Conservation (phyloP, 148 eudicot species). For the Tetragonia tetragonoides region DNA sequence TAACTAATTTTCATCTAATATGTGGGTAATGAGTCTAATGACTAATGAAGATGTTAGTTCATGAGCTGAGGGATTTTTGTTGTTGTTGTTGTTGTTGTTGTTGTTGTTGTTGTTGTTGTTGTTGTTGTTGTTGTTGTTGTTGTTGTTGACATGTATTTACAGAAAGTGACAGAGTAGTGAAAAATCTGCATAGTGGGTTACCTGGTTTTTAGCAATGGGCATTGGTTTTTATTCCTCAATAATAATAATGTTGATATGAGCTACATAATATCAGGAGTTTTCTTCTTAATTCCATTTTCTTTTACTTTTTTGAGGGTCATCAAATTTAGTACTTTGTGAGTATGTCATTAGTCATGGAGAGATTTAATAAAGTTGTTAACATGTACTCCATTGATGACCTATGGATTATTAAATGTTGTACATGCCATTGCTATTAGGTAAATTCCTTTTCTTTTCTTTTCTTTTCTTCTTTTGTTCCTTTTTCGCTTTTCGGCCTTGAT, state of each 20-base stretch:
- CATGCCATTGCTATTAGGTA: not conserved
- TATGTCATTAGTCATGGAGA: constrained; percentile 17
- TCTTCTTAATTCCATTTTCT: not conserved
- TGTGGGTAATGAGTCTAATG: too few relatives aligned
- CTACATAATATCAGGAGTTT: not conserved
- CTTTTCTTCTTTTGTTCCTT: not conserved
- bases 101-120: too few relatives aligned
- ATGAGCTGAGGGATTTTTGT: not conserved
- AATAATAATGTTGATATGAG: not conserved
- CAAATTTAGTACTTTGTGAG: not conserved
- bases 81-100: too few relatives aligned
- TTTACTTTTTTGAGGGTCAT: not conserved
- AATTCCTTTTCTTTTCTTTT: not conserved
- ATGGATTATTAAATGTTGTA: constrained; percentile 14
- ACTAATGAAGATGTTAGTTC: not conserved
- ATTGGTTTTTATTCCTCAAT: not conserved
- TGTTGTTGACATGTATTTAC: too few relatives aligned
- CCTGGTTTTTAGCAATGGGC: not conserved
- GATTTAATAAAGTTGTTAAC: constrained; percentile 4
- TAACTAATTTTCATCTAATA: not conserved
- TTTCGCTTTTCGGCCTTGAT: too few relatives aligned
- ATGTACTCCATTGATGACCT: constrained; percentile 10
- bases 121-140: too few relatives aligned
- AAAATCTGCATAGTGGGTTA: not conserved
- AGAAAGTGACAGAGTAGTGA: not conserved